A percentile compares a stretch with the other conserved stretches of the same genome.
These are phyloP conservation scores for Vitis hybrid DNA, from an alignment of 177 flowering plant species.

Conservation along the genomic window DNA sequence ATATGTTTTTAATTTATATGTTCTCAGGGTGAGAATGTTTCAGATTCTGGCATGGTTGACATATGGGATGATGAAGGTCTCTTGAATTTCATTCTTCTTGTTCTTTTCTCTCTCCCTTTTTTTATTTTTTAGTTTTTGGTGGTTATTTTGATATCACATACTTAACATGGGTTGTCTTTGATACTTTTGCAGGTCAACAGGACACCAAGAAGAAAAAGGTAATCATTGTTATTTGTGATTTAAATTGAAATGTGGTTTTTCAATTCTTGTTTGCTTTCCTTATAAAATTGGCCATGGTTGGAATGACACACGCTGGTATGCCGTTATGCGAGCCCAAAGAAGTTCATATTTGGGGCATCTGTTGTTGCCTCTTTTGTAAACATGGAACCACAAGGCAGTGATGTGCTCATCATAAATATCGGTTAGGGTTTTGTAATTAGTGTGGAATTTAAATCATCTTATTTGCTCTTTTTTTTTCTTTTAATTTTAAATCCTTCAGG, in stretches of 20 bases:
- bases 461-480: too few relatives aligned
- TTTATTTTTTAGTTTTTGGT: neutral
- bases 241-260: neutral
- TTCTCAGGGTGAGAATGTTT: conserved; percentile 35
- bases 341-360: too few relatives aligned
- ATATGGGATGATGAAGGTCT: conserved; percentile 70
- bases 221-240: neutral
- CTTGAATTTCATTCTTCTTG: neutral
- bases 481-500: too few relatives aligned
- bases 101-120: neutral
- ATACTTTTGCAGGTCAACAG: conserved; percentile 38
- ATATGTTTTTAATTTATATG: conserved; percentile 4
- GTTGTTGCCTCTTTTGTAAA: too few relatives aligned
- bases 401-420: too few relatives aligned
- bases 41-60: conserved; percentile 43
- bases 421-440: too few relatives aligned
- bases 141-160: neutral
- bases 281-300: neutral
- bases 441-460: too few relatives aligned
- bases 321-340: too few relatives aligned
- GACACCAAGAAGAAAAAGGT: conserved; percentile 50
- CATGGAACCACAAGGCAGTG: too few relatives aligned
- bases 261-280: neutral
- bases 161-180: neutral
- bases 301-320: too few relatives aligned